Percentiles rank a stretch among this genome's conserved stretches.
These are phyloP conservation scores for Escovopsis weberi DNA, from an alignment of 2,329 filamentous ascomycete genomes.

Conservation along the genomic window DNA sequence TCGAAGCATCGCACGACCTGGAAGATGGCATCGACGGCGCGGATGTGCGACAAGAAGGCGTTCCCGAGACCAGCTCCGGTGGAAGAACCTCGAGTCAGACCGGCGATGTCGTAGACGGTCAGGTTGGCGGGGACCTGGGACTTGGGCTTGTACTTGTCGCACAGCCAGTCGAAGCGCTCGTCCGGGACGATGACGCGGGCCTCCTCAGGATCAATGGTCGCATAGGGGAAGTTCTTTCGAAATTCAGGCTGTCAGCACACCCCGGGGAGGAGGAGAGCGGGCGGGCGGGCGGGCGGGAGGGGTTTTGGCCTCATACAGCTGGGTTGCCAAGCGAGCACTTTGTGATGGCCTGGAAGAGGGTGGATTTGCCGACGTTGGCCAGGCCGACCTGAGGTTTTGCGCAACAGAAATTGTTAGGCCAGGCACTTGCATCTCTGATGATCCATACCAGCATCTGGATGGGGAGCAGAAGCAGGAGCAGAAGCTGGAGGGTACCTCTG, in stretches of 20 bases:
- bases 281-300: conserved; percentile 8
- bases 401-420: conserved; percentile 5
- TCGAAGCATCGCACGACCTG: conserved; percentile 96
- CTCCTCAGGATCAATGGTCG: conserved; percentile 97
- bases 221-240: conserved; percentile 84
- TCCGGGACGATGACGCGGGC: conserved; percentile 94
- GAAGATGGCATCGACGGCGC: conserved; percentile 95
- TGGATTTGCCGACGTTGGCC: conserved; percentile 98
- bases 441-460: no score
- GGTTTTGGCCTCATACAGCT: conserved; percentile 47
- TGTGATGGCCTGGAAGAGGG: conserved; percentile 98
- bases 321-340: conserved; percentile 96
- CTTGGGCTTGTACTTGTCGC: conserved; percentile 94
- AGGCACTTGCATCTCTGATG: not conserved
- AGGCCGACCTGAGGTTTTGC: conserved; percentile 62
- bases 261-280: conserved; percentile 20
- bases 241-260: conserved; percentile 23
- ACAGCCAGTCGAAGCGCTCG: conserved; percentile 90
- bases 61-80: conserved; percentile 97
- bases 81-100: conserved; percentile 87
- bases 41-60: conserved; percentile 95
- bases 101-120: conserved; percentile 97
- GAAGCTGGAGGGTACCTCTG: no score
- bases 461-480: no score
- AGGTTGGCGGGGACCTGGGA: conserved; percentile 92